Evolutionary conservation across 2,329 filamentous ascomycete genomes (phyloP), one percentile per base, ranked within the genome.

Genomic region (Sclerotinia sclerotiorum): DNA sequence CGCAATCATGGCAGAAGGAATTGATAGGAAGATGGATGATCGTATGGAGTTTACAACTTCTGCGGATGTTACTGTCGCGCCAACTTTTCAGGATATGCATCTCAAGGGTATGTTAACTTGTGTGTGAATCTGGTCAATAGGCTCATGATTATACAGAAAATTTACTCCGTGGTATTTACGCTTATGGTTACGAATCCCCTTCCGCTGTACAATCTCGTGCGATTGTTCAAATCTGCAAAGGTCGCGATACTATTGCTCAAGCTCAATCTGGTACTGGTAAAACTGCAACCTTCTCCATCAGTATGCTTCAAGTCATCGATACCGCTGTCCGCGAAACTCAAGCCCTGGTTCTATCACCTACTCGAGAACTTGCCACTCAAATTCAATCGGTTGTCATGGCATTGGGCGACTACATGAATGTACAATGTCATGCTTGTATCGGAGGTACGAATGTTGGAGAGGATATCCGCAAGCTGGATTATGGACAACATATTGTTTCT

Each of bases 351-450:
- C 88, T 99, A 11, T 97, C 95, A 5, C 95, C 95, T 2, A 98
- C 94, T 27, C 93, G 95, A 78, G 95, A 99, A 85, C 84, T 99
- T 73, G 95, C 95, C 57, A 97, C 94, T 39, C 95, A 99, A 82
- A 99, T 99, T 73, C 95, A 99, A 82, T 97, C 93, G 48, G 95
- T 99, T 69, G 91, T 99, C 75, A 97, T 98, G 89, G 95, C 95
- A n/a, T 87, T 99, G n/a, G 95, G 95, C 73, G 95, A 99, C 81
- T 99, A 97, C 84, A 98, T 99, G 95, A 97, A 97, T 78, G 93
- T 99, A 4, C 94, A 99, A 81, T 99, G 95, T 82, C 95, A 99
- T 77, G 94, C 95, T 69, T 99, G 95, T 81, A 98, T 99, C 77
- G 95, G 95, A 74, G 95, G 95, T 70, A 99, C 95, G 74, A 98